Percentiles rank a stretch among this genome's conserved stretches.
phyloP scores from a whole-genome alignment of 192 early-diverging fungal genomes.

The Mortierella claussenii region DNA sequence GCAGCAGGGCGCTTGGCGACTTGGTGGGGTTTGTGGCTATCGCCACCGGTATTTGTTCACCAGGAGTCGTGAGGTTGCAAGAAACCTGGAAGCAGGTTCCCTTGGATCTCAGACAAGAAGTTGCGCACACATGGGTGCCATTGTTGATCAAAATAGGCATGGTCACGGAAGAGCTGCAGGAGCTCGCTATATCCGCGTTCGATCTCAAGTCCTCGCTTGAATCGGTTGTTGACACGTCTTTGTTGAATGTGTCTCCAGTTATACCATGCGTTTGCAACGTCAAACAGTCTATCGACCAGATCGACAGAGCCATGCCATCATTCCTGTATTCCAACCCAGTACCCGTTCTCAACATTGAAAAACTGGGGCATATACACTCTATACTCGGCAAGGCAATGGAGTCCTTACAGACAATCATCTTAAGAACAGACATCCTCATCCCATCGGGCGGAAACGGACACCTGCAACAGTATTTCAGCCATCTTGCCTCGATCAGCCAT shows the following conservation, averaged over 20 bases:
- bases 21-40: constrained; percentile 73
- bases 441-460: constrained; percentile 7
- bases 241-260: constrained; percentile 18
- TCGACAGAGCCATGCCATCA: constrained; percentile 50
- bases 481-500: constrained; percentile 48
- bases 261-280: constrained; percentile 75
- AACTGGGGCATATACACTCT: constrained; percentile 22
- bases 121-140: constrained; percentile 69
- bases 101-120: constrained; percentile 56
- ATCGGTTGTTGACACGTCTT: constrained; percentile 19
- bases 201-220: constrained; percentile 13
- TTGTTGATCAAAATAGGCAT: constrained; percentile 64
- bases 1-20: constrained; percentile 65
- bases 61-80: constrained; percentile 70
- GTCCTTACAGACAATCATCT: background rate
- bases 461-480: constrained; percentile 53
- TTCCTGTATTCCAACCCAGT: constrained; percentile 31
- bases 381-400: constrained; percentile 12
- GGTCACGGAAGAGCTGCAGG: constrained; percentile 58
- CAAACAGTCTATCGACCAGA: constrained; percentile 60
- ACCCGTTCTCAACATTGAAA: constrained; percentile 19
- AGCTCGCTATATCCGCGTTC: constrained; percentile 30
- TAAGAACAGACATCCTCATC: background rate
- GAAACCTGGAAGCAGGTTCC: constrained; percentile 77
- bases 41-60: constrained; percentile 73